These are phyloP conservation scores for Solanum etuberosum DNA, from an alignment of 257 asterid genomes.

Conservation along the genomic window DNA sequence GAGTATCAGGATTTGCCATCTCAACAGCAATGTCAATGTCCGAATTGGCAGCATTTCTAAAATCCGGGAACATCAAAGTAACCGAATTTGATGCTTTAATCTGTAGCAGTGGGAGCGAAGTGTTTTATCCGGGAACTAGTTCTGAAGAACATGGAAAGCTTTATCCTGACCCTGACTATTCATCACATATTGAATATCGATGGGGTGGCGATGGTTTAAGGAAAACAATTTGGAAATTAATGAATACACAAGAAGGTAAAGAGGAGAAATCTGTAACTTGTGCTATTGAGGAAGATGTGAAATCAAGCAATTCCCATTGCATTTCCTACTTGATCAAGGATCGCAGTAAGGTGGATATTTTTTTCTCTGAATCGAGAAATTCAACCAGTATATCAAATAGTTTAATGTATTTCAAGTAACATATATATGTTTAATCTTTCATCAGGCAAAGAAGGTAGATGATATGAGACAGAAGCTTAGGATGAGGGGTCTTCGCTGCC, in stretches of 20 bases:
- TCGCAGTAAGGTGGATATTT: constrained; percentile 33
- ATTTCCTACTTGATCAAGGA: constrained; percentile 64
- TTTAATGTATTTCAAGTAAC: not conserved
- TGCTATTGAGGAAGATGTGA: constrained; percentile 38
- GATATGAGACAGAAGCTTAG: constrained; percentile 82
- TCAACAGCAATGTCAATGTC: constrained; percentile 70
- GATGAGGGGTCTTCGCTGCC: constrained; percentile 86
- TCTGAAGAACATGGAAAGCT: constrained; percentile 43
- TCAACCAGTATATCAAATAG: not conserved
- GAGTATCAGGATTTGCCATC: constrained; percentile 49
- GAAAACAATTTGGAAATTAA: constrained; percentile 74
- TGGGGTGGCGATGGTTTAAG: constrained; percentile 83
- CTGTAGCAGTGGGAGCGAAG: constrained; percentile 79
- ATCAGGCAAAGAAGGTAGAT: constrained; percentile 70
- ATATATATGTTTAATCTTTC: not conserved
- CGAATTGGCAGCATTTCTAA: constrained; percentile 42
- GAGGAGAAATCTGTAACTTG: constrained; percentile 10
- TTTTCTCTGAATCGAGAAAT: not conserved
- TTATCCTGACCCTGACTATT: constrained; percentile 54
- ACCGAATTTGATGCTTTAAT: constrained; percentile 67
- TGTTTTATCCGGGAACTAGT: constrained; percentile 53
- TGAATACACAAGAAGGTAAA: constrained; percentile 33
- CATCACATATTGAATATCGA: constrained; percentile 68
- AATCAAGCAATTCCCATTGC: constrained; percentile 66
- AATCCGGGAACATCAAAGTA: constrained; percentile 36